Percentiles rank a stretch among this genome's conserved stretches.
These are phyloP conservation scores for Plasmodium chabaudi DNA, from an alignment of 169 alveolate genomes.

Conservation along the genomic window DNA sequence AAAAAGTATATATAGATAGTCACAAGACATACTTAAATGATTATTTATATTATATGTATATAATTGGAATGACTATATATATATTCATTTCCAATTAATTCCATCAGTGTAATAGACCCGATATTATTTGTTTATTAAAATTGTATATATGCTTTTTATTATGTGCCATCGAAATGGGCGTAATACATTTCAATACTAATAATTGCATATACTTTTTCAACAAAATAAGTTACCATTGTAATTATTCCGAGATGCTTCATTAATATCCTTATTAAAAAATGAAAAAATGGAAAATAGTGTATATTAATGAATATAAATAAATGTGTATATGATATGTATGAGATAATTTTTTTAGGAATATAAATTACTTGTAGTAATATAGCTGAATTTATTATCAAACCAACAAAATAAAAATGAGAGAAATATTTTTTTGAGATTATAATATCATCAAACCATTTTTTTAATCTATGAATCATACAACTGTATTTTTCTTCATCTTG, in stretches of 20 bases:
- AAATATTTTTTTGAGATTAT: constrained; percentile 79
- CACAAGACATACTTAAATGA: neutral
- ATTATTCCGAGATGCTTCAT: neutral
- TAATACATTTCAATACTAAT: neutral
- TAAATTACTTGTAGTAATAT: constrained; percentile 76
- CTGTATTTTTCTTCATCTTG: constrained; percentile 29
- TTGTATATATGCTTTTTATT: too few relatives aligned
- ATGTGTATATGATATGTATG: neutral
- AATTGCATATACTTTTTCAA: neutral
- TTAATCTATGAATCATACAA: constrained; percentile 35
- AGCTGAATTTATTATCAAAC: constrained; percentile 75
- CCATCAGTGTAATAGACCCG: too few relatives aligned
- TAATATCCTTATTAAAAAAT: constrained; percentile 26
- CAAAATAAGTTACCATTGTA: constrained; percentile 31
- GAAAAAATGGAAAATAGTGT: too few relatives aligned
- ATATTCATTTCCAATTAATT: too few relatives aligned
- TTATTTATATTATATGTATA: too few relatives aligned
- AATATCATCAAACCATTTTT: constrained; percentile 19
- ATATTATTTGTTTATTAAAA: too few relatives aligned
- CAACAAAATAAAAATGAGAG: constrained; percentile 79
- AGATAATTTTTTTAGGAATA: neutral
- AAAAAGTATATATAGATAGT: constrained; percentile 1
- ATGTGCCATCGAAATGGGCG: too few relatives aligned
- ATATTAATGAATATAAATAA: neutral
- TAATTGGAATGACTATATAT: too few relatives aligned